Evolutionary conservation across 2,329 filamentous ascomycete species (phyloP), one percentile per base, ranked within the genome.

Genomic region (Hymenoscyphus infarciens): DNA sequence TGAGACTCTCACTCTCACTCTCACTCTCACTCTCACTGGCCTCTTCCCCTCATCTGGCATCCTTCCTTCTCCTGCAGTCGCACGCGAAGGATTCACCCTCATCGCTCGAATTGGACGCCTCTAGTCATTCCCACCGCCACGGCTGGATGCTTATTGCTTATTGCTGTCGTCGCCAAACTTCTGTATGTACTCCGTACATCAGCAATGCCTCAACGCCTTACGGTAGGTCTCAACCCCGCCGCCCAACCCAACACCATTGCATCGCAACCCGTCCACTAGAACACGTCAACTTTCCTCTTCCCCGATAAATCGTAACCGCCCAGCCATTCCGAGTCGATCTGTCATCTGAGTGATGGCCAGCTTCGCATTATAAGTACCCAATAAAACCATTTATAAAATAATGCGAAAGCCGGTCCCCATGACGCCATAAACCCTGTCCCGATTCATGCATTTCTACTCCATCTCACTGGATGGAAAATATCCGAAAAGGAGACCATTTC

Each of bases 41-140:
- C 29, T 33, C 27, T 2, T 4, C 54, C 31, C 54, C 54, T 38
- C 55, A 15, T 57, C 35, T 22, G 27, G 22, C 31, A 35, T 27
- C 25, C 25, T 27, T 22, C 56, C n/a, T 22, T 22, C 15, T 42
- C 56, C 56, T 57, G 6, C 33, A 22, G 29, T 57, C 33, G 33
- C 56, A 57, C 31, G 11, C 56, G 56, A 39, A 57, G 56, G 56
- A 57, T 57, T 57, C 56, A n/a, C 25, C 6, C 15, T 55, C 25
- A 8, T 22, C 42, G 42, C 42, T 49, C 7, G 19, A 49, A 49
- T 49, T 49, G 54, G 54, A 11, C 54, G 5, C 54, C 54, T 35
- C 15, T n/a, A 11, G 33, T 35, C 54, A 56, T 35, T 35, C 11
- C 53, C 27, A n/a, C 33, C 33, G 54, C 54, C 54, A 31, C 29